Percentiles rank a stretch among this genome's conserved stretches.
Evolutionary conservation across 2,329 filamentous ascomycete genomes (phyloP).

Genomic region (Epichloe scottii): DNA sequence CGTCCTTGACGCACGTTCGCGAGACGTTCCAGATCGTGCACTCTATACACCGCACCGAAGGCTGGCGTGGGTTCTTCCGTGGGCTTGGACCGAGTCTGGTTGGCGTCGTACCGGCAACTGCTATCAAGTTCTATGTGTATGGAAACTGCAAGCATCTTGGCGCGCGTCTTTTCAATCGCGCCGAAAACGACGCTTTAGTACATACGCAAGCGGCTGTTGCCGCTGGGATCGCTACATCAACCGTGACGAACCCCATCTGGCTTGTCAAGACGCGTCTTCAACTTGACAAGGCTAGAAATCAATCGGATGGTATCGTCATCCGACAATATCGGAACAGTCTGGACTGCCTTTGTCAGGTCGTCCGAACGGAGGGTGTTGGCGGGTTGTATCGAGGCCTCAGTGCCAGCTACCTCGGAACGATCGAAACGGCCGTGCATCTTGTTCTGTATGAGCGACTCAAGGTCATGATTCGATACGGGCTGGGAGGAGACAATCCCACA

Average conservation of each 20-base stretch:
- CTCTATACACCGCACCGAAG: conserved; percentile 58
- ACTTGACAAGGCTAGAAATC: conserved; percentile 46
- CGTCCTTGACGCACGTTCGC: conserved; percentile 40
- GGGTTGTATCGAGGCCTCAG: conserved; percentile 56
- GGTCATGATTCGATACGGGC: conserved; percentile 8
- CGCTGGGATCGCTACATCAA: conserved; percentile 56
- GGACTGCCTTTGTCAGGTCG: conserved; percentile 54
- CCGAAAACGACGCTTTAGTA: conserved; percentile 42
- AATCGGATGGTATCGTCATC: conserved; percentile 24
- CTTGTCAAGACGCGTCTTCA: conserved; percentile 60
- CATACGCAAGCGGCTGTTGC: conserved; percentile 50
- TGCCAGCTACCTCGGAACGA: conserved; percentile 57
- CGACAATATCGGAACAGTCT: conserved; percentile 54
- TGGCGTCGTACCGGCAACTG: conserved; percentile 56
- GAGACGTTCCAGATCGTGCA: conserved; percentile 73
- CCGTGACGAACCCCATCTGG: conserved; percentile 64
- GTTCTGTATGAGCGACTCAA: conserved; percentile 62
- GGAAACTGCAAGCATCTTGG: conserved; percentile 59
- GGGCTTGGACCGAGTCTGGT: conserved; percentile 57
- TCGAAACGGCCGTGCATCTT: conserved; percentile 58
- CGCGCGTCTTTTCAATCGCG: conserved; percentile 44
- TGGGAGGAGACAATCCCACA: conserved; percentile 45
- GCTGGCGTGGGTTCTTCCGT: conserved; percentile 58
- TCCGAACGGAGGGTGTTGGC: conserved; percentile 49
- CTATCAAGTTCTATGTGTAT: conserved; percentile 61